Conservation (phyloP, 2,329 filamentous ascomycete genomes). For the Cercospora nicotianae region DNA sequence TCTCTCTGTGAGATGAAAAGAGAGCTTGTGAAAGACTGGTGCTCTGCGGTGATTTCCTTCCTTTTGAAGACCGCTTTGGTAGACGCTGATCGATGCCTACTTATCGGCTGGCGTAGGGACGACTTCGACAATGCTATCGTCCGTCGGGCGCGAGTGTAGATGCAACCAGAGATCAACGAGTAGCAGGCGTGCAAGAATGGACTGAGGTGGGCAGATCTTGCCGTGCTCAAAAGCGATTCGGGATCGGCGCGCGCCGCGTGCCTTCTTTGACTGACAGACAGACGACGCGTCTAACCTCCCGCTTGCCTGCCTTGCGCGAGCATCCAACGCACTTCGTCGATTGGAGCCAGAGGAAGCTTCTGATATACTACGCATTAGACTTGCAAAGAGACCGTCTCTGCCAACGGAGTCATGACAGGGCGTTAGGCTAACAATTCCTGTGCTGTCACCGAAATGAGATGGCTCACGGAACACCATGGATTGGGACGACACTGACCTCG, state of each 20-base stretch:
- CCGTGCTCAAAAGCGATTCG: background rate
- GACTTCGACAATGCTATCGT: background rate
- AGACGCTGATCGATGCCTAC: background rate
- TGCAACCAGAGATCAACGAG: background rate
- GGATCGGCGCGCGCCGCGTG: background rate
- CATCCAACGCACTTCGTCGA: background rate
- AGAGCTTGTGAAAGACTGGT: background rate
- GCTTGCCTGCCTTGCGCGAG: background rate
- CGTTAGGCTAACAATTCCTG: background rate
- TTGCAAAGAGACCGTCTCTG: background rate
- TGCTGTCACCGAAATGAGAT: background rate
- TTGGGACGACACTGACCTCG: background rate
- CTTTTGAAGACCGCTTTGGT: background rate
- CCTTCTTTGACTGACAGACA: background rate
- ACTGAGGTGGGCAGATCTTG: background rate
- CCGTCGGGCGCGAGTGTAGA: too few relatives aligned
- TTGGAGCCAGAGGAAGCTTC: background rate
- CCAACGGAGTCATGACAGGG: background rate
- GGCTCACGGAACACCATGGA: background rate
- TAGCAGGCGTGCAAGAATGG: background rate
- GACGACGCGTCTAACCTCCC: background rate
- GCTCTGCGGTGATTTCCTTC: background rate
- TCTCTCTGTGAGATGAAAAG: background rate
- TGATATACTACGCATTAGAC: background rate
- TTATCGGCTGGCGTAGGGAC: background rate